Evolutionary conservation across 768 basidiomycete genomes (phyloP), one percentile per base, ranked within the genome.

Genomic region (Mycena vitilis): DNA sequence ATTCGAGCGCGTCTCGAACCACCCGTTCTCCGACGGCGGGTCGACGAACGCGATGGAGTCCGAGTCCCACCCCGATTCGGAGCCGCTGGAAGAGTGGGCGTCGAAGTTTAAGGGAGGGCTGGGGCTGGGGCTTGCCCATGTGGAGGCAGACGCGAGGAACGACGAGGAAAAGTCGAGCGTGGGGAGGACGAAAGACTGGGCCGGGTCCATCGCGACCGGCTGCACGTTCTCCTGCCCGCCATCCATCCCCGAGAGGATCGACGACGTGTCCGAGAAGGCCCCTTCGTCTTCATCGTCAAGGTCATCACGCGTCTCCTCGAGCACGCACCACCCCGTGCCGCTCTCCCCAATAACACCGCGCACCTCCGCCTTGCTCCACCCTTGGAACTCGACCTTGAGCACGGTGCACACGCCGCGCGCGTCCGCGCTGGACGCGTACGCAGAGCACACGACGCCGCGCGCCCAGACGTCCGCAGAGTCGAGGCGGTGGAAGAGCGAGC

Each of bases 111-210:
- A 8, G 23, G 45, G 44, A 34, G 55, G 45, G 23, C 38, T 18
- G 34, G 34, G 15, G 20, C 8, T 8, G 20, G 58, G n/a, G 37
- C 22, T 15, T 40, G 34, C 40, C 60, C 75, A 61, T 47, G n/a
- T n/a, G 48, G 40, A 40, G 56, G 69, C 53, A 63, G 69, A 36
- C 73, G 72, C 59, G 48, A 78, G 65, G 75, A 85, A 86, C 10
- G 83, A 78, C 7, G 88, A 85, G 0, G 91, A 91, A 70, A 92
- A 86, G 75, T 94, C 92, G 60, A 94, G 84, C 1, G 88, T 91
- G 6, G 94, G 93, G n/a, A 95, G 80, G 13, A 95, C 78, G 65
- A 96, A 87, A 4, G 92, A 92, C 22, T 86, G 81, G 4, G 91
- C 81, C 13, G 90, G 87, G 73, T 93, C 90, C 25, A 85, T 79